Evolutionary conservation across 306 rosid genomes (phyloP), one percentile per base, ranked within the genome.

Genomic region (Inga leiocalycina): DNA sequence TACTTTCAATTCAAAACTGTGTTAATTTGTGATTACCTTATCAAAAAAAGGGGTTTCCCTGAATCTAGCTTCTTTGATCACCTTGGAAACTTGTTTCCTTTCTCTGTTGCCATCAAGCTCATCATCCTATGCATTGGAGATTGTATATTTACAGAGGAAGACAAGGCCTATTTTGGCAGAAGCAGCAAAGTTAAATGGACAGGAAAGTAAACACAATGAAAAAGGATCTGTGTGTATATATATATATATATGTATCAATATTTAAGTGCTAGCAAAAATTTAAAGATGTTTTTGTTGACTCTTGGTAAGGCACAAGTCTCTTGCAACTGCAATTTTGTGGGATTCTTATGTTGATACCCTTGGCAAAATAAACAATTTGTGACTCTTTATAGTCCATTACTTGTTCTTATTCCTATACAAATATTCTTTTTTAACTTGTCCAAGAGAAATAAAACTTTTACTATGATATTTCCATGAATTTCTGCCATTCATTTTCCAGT

Each of bases 351-450:
- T 6, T 30, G 78, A 74, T 87, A 64, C 82, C 30, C 49, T 79
- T 75, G 72, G 86, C 78, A 64, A 79, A 71, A 79, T 13, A 70
- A 52, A 69, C 80, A 79, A 74, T 84, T 87, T 84, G 73, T 81
- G 52, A 8, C 84, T 79, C 80, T 81, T 69, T 49, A 49, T 48
- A 56, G 59, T 67, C 32, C 39, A 59, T 82, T 6, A 64, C 30
- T 71, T 71, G 24, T 64, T 61, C 32, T 71, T 74, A 59, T 76
- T 64, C 35, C 10, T 22, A n/a, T 43, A 44, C 27, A 35, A 71
- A 54, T 49, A 75, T 75, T 43, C 4, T 67, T 67, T 52, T 66
- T 11, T 61, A 16, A 71, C 71, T 77, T 51, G 44, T 30, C 24
- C 8, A 45, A 45, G 51, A 57, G 79, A 41, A 82, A 81, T 79